Evolutionary conservation across 306 rosid species (phyloP), one percentile per base, ranked within the genome.

Genomic region (Arachis hypogaea): DNA sequence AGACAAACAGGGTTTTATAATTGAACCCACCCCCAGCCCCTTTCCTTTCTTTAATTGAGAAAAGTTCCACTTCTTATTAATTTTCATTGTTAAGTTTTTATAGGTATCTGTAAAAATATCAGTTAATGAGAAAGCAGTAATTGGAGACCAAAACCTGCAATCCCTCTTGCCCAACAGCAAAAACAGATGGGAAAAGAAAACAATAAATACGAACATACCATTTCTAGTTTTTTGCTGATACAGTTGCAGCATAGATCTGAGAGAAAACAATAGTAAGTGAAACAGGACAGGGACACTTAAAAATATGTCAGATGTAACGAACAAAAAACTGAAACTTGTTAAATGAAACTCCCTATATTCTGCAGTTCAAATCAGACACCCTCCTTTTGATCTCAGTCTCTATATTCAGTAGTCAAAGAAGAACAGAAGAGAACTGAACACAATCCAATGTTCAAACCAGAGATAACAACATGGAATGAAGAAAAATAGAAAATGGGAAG

Each of bases 201-300:
- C 28, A 67, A 22, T 7, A 63, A 60, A 61, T 50, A 79, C 50
- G 72, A 59, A 57, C 92, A 55, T 83, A 93, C 98, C 90, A 16
- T 90, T 84, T 66, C 96, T 95, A 74, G 95, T 84, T 79, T 85
- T 73, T 75, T 87, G 87, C 84, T 55, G 86, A 76, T 90, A 93
- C 65, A 85, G 44, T 11, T 69, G 77, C 77, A 93, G 81, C 69
- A 93, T 93, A 68, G 79, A 91, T 82, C 98, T 93, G 84, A 65
- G 54, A 71, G 60, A 57, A 71, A 14, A 68, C 47, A 71, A n/a
- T 22, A 12, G 56, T 77, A 63, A 81, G 77, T 63, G 28, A 64
- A 56, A 72, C 43, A 47, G 64, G 33, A 30, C 61, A 46, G 7
- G 14, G 28, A 7, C 9, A 9, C n/a, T 60, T 36, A n/a, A 52